Evolutionary conservation across 495 filamentous ascomycete species (phyloP).

Genomic region (Trichoderma erinaceum): DNA sequence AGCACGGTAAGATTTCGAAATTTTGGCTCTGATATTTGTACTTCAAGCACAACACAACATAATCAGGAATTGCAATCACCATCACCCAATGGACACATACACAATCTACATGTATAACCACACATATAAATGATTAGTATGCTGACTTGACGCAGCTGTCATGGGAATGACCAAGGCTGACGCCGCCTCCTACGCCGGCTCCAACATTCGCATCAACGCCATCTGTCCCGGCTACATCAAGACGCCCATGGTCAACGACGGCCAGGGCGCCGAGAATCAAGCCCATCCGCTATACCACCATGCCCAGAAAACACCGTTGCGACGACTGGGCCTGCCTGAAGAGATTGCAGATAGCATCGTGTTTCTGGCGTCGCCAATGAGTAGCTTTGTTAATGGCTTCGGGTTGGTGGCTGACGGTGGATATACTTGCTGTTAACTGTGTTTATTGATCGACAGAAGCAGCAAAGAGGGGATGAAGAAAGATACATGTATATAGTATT

Average conservation of each 20-base stretch:
- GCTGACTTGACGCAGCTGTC: constrained; percentile 16
- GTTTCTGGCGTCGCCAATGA: constrained; percentile 33
- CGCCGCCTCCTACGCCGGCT: constrained; percentile 36
- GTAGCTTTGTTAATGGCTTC: constrained; percentile 37
- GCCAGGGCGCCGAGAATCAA: constrained; percentile 27
- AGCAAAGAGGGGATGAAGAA: too few species aligned
- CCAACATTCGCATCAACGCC: constrained; percentile 46
- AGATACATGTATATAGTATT: too few species aligned
- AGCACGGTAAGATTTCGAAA: constrained; percentile 36
- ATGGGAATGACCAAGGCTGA: constrained; percentile 42
- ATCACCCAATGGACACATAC: background rate
- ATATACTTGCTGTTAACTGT: constrained; percentile 10
- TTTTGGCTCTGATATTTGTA: too few species aligned
- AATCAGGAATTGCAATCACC: too few species aligned
- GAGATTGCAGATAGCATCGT: constrained; percentile 35
- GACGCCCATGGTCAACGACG: constrained; percentile 36
- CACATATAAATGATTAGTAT: too few species aligned
- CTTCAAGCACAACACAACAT: too few species aligned
- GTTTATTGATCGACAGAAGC: too few species aligned
- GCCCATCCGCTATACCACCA: constrained; percentile 4
- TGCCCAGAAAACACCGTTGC: constrained; percentile 24
- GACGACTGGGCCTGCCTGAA: constrained; percentile 27
- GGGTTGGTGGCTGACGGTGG: constrained; percentile 22
- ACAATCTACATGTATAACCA: too few species aligned
- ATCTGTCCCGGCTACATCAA: constrained; percentile 44